These are phyloP conservation scores for Omphalea diandra DNA, from an alignment of 441 rosid species.

Conservation along the genomic window DNA sequence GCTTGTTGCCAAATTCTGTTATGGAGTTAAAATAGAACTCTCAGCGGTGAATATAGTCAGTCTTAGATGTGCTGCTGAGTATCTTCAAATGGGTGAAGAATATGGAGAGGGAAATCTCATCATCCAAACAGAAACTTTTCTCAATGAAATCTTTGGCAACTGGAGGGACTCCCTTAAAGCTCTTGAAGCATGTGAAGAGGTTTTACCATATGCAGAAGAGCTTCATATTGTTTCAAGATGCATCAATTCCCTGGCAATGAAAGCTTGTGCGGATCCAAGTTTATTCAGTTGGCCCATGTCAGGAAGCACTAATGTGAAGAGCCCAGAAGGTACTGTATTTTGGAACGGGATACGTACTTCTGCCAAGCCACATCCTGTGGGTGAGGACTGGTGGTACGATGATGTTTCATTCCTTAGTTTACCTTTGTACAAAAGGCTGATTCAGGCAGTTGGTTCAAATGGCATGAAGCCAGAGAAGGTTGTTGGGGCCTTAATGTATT, in stretches of 20 bases:
- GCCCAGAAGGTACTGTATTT: conserved; percentile 35
- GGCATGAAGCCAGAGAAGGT: conserved; percentile 60
- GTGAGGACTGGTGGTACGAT: conserved; percentile 89
- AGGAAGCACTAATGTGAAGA: conserved; percentile 26
- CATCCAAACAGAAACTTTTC: conserved; percentile 59
- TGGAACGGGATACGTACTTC: conserved; percentile 84
- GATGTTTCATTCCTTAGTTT: conserved; percentile 66
- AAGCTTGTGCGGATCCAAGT: conserved; percentile 70
- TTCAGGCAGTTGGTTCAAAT: conserved; percentile 47
- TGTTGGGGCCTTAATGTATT: conserved; percentile 64
- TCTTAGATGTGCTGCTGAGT: conserved; percentile 86
- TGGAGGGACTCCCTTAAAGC: conserved; percentile 80
- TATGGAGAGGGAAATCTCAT: conserved; percentile 76
- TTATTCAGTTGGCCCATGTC: conserved; percentile 71
- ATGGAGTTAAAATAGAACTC: conserved; percentile 71
- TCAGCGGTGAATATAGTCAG: conserved; percentile 56
- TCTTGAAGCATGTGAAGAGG: conserved; percentile 71
- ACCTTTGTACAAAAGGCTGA: conserved; percentile 58
- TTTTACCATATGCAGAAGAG: conserved; percentile 64
- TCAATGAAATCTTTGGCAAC: conserved; percentile 52
- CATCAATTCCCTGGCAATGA: conserved; percentile 71
- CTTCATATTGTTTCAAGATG: conserved; percentile 81
- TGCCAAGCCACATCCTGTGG: conserved; percentile 33
- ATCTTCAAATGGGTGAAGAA: conserved; percentile 73
- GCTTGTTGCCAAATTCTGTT: conserved; percentile 83